These are phyloP conservation scores for Jatropha curcas DNA, from an alignment of 345 rosid species.

Conservation along the genomic window DNA sequence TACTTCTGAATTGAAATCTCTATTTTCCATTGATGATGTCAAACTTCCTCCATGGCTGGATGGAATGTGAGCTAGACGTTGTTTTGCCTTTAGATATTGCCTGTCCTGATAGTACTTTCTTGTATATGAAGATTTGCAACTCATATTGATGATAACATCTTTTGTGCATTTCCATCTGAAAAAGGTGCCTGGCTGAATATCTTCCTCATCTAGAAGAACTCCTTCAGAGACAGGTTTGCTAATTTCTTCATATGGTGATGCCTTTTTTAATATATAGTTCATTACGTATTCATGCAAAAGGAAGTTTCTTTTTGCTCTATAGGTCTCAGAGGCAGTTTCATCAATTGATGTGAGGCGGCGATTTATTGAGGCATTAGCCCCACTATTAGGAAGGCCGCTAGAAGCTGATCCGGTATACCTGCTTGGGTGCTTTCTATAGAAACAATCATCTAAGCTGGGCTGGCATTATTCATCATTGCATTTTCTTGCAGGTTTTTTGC, in stretches of 20 bases:
- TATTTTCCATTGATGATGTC: conserved; percentile 80
- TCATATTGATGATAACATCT: conserved; percentile 21
- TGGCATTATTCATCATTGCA: conserved; percentile 23
- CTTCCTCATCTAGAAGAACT: conserved; percentile 92
- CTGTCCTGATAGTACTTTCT: background rate
- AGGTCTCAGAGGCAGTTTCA: conserved; percentile 79
- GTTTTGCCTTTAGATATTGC: conserved; percentile 1
- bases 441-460: background rate
- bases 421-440: conserved; percentile 7
- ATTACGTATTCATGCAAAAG: background rate
- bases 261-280: conserved; percentile 10
- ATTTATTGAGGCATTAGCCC: conserved; percentile 73
- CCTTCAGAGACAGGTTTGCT: conserved; percentile 76
- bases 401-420: conserved; percentile 87
- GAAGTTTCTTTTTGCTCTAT: conserved; percentile 20
- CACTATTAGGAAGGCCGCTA: conserved; percentile 75
- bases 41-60: conserved; percentile 92
- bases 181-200: conserved; percentile 99
- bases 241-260: background rate
- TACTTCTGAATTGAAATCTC: conserved; percentile 61
- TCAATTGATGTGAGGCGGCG: conserved; percentile 62
- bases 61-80: conserved; percentile 65
- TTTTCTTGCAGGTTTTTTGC: conserved; percentile 66
- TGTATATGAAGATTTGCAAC: background rate
- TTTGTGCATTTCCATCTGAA: conserved; percentile 21